Base-by-base conservation (phyloP, 768 basidiomycete genomes). In the Coprinopsis cinerea region DNA sequence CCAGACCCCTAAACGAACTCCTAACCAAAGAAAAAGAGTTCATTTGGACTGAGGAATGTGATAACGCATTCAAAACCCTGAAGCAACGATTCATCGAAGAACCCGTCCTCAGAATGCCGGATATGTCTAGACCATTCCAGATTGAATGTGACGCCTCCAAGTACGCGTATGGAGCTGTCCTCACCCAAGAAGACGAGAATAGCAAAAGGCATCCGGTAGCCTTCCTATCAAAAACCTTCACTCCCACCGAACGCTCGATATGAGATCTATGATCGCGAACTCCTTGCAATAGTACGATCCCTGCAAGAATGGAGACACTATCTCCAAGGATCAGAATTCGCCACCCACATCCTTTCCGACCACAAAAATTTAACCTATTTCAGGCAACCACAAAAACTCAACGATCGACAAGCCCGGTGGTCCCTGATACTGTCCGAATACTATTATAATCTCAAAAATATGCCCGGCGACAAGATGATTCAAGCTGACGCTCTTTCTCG, bases 391-490 rank as follows among this genome's bases (percentile, higher is more conserved):
- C n/a, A n/a, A n/a, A n/a, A n/a, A n/a, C n/a, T n/a, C n/a, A n/a
- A n/a, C n/a, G n/a, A n/a, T n/a, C n/a, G n/a, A n/a, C n/a, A n/a
- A n/a, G n/a, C n/a, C n/a, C n/a, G n/a, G n/a, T n/a, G n/a, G n/a
- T 39, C 37, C 9, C 18, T 25, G 68, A 64, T 49, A 57, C 72
- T 0, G 63, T 71, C 10, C 49, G 61, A 4, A 51, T 23, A 52
- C 57, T 0, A 55, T 69, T 3, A 11, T n/a, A 0, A 53, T 61
- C 4, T 73, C 62, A 67, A 69, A 64, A 42, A 51, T 58, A 52
- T n/a, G 53, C 53, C 57, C 0, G 62, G 59, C 0, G 4, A 17
- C 1, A 53, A 57, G 18, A 60, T 61, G 50, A 42, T 52, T 0
- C 49, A 56, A 43, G 51, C 55, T 0, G 57, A 63, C 48, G 43